Evolutionary conservation across 371 early-diverging fungal genomes (phyloP), one percentile per base, ranked within the genome.

Genomic region (Phascolomyces articulosus): DNA sequence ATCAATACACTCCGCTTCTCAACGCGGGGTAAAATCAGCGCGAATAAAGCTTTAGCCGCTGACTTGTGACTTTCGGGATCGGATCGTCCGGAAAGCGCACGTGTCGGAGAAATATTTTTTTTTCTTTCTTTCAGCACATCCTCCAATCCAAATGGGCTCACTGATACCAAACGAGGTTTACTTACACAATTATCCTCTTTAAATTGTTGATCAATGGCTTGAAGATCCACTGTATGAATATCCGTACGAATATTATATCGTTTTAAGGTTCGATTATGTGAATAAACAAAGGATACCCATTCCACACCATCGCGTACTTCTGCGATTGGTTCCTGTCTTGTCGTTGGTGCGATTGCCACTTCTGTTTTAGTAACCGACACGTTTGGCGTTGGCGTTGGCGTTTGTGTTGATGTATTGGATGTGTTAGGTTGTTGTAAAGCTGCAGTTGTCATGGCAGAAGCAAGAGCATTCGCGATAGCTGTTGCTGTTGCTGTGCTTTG

Each of bases 161-260:
- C n/a, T n/a, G n/a, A 9, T 38, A 9, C 13, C 38, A 13, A 13
- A 9, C 38, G 38, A 4, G 6, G 23, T 4, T 18, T 57, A 80
- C 83, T 66, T 63, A 98, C 89, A 69, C 92, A 91, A 78, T 95
- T 96, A 31, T 85, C 89, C 24, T 79, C 70, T 71, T 91, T 93
- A 66, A 95, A 94, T 58, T 90, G 85, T 40, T 87, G 88, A 38
- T 85, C 82, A 29, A 96, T 65, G n/a, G 79, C 79, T 48, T 83
- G 80, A 20, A 89, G 64, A 60, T 82, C 72, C 18, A 93, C 85
- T 51, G 68, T 79, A 47, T 94, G 92, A 20, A 95, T 76, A 76
- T 96, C 95, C 57, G 90, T 92, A 55, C 94, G 84, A 54, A 95
- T 90, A 31, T 80, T 82, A 73, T 91, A 95, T 57, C 90, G 85